A percentile compares a stretch with the other conserved stretches of the same genome.
phyloP scores from a whole-genome alignment of 345 rosid genomes.

The Eucalyptus caleyi region DNA sequence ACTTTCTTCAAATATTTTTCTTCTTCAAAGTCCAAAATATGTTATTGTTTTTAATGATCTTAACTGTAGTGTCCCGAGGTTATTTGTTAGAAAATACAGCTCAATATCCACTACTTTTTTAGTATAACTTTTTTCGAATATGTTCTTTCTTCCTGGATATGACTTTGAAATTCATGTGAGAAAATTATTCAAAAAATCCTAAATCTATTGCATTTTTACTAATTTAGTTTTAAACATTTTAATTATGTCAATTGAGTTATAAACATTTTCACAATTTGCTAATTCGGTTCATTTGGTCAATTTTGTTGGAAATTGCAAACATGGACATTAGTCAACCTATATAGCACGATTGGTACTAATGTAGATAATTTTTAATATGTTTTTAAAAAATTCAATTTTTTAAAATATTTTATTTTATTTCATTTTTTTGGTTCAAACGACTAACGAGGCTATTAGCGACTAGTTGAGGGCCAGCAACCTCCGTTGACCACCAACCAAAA shows the following conservation, averaged over 20 bases:
- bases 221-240: too few species aligned
- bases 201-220: background rate
- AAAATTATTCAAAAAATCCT: too few species aligned
- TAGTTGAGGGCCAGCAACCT: too few species aligned
- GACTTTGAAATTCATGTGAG: background rate
- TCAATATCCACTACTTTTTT: background rate
- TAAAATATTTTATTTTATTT: too few species aligned
- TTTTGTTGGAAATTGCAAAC: background rate
- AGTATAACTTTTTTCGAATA: background rate
- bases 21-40: background rate
- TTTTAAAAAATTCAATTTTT: too few species aligned
- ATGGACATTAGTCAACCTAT: too few species aligned
- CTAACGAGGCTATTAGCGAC: accelerated
- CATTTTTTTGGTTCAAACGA: too few species aligned
- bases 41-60: background rate
- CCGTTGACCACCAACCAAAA: too few species aligned
- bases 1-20: background rate
- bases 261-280: too few species aligned
- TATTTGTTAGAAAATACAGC: background rate
- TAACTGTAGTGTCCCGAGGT: background rate
- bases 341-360: accelerated
- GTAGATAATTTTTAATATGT: background rate
- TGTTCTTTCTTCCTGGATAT: background rate
- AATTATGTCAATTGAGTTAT: too few species aligned
- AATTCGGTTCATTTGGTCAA: too few species aligned